Base-by-base conservation (phyloP, 768 basidiomycete species). In the Holtermanniella nyarrowii region DNA sequence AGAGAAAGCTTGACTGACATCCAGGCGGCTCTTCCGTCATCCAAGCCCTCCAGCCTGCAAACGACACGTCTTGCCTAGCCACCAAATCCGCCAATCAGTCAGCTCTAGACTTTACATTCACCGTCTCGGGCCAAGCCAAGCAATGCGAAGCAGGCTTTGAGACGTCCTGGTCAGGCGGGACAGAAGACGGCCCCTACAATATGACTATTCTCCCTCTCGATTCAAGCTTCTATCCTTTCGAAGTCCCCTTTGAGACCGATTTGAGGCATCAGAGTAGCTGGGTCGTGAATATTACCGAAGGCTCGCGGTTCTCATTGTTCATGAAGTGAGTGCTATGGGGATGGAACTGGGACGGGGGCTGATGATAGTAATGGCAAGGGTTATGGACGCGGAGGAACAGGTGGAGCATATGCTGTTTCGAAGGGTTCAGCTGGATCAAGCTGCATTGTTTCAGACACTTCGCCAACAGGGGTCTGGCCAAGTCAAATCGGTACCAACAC, bases 1-100 rank as follows among this genome's bases (percentile, higher is more conserved):
- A 25, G n/a, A 39, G 20, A 18, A 10, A 48, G 44, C 25, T 18
- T 20, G 22, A 12, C 23, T 52, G 4, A n/a, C 44, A 22, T 5
- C 42, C 51, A 61, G 62, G 65, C 45, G 65, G 65, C 13, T 62
- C 62, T 5, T 56, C 65, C 18, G 55, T 59, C 24, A 55, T 67
- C 26, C 65, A 67, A 43, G 42, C 26, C 3, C 56, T 61, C 22
- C 39, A 40, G 23, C 16, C 44, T 2, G 54, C 60, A n/a, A 48
- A 48, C 10, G 23, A 58, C 12, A 55, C 65, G n/a, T 11, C 50
- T 7, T 67, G 65, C 48, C 48, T 62, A 4, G 42, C 48, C 26
- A 52, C 56, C n/a, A 56, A 56, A 21, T 46, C 49, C 4, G 40
- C 46, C 11, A 62, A 62, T 26, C 52, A 56, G 16, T 54, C 56